phyloP scores from a whole-genome alignment of 768 basidiomycete species.

The Lentinula lateritia region DNA sequence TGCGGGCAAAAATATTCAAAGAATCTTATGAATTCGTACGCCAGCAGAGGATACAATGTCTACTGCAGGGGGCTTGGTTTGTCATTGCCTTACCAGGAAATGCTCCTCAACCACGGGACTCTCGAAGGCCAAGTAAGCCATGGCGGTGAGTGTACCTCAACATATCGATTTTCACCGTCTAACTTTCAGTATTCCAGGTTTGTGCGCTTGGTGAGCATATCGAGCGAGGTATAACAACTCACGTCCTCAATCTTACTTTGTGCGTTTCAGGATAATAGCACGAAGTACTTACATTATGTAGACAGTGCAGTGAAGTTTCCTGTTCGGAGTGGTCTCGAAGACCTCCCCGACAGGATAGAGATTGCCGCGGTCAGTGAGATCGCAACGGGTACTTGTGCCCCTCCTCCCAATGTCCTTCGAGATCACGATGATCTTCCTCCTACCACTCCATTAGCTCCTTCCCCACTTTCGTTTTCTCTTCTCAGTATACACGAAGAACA shows the following conservation, averaged over 20 bases:
- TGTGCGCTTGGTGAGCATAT: slow-evolving; percentile 61
- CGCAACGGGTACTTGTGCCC: slow-evolving; percentile 64
- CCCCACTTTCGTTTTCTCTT: slow-evolving; percentile 74
- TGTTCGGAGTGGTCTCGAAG: slow-evolving; percentile 77
- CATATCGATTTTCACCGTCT: not conserved
- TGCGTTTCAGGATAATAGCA: slow-evolving; percentile 60
- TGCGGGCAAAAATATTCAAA: slow-evolving; percentile 80
- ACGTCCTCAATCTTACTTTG: not conserved
- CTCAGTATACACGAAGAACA: slow-evolving; percentile 51
- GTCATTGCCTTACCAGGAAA: slow-evolving; percentile 64
- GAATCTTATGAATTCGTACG: slow-evolving; percentile 89
- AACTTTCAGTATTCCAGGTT: slow-evolving; percentile 29
- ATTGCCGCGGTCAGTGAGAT: slow-evolving; percentile 76
- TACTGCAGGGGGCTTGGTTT: slow-evolving; percentile 91
- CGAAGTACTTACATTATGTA: slow-evolving; percentile 80
- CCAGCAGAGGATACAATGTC: slow-evolving; percentile 82
- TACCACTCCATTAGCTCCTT: slow-evolving; percentile 45
- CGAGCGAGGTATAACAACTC: not conserved
- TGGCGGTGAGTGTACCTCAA: slow-evolving; percentile 45
- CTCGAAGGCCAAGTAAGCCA: slow-evolving; percentile 53
- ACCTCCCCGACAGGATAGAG: slow-evolving; percentile 84
- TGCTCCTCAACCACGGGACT: slow-evolving; percentile 41
- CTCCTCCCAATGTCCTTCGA: slow-evolving; percentile 59
- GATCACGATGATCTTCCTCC: slow-evolving; percentile 58
- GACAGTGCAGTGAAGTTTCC: slow-evolving; percentile 78